Percentiles rank a stretch among this genome's conserved stretches.
phyloP scores from a whole-genome alignment of 2,329 filamentous ascomycete species.

The Hymenoscyphus fructigenus region DNA sequence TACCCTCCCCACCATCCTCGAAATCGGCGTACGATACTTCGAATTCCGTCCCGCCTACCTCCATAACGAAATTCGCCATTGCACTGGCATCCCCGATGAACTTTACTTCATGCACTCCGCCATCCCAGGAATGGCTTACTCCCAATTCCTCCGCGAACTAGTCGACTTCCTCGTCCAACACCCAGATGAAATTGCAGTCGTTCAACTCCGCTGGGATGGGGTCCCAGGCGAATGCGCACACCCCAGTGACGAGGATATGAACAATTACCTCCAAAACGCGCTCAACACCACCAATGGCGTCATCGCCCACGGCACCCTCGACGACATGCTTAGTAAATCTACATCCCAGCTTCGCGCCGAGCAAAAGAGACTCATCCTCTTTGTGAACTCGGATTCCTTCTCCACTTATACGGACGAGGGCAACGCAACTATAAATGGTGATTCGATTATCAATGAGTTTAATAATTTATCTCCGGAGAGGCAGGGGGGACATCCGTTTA shows the following conservation, averaged over 20 bases:
- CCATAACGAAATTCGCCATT: constrained; percentile 41
- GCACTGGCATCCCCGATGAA: constrained; percentile 43
- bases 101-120: constrained; percentile 52
- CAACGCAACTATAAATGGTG: constrained; percentile 43
- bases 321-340: constrained; percentile 37
- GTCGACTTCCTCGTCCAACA: constrained; percentile 44
- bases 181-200: constrained; percentile 46
- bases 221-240: constrained; percentile 47
- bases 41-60: constrained; percentile 52
- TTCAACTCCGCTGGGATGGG: constrained; percentile 52
- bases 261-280: constrained; percentile 40
- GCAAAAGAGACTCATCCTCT: constrained; percentile 40
- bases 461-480: constrained; percentile 36
- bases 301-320: constrained; percentile 33
- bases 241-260: constrained; percentile 43
- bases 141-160: constrained; percentile 42
- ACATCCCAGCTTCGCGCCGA: constrained; percentile 39
- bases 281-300: constrained; percentile 33
- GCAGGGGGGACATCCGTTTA: constrained; percentile 39
- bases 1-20: constrained; percentile 43
- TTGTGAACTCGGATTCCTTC: constrained; percentile 41
- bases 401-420: constrained; percentile 43
- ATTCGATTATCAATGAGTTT: constrained; percentile 41
- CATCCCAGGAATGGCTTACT: constrained; percentile 51
- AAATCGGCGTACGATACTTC: constrained; percentile 50